Conservation (phyloP, 2,329 filamentous ascomycete species). For the Xylaria sp. region DNA sequence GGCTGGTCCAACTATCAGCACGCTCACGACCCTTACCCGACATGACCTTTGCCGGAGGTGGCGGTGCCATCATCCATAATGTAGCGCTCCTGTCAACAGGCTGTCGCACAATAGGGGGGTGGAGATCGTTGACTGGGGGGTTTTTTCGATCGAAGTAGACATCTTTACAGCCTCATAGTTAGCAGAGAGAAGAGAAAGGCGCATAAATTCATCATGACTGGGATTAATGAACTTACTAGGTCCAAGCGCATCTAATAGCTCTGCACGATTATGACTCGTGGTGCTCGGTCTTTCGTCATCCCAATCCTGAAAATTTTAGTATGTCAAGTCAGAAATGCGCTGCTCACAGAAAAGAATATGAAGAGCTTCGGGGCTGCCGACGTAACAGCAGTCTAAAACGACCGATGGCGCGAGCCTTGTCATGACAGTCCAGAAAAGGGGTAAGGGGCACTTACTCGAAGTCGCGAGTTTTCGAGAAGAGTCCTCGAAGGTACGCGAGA, state of each 20-base stretch:
- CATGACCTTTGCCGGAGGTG: conserved; percentile 87
- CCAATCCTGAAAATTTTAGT: conserved; percentile 57
- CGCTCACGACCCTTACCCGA: conserved; percentile 69
- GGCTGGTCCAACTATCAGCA: conserved; percentile 47
- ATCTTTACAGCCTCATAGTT: conserved; percentile 46
- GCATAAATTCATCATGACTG: conserved; percentile 36
- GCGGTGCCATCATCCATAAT: conserved; percentile 89
- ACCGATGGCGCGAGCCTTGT: not conserved
- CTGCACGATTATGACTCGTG: not conserved
- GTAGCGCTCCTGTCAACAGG: conserved; percentile 67
- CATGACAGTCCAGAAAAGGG: not conserved
- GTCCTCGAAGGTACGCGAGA: not conserved
- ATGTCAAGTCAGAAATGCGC: not conserved
- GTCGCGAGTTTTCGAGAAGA: conserved; percentile 64
- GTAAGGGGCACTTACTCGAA: conserved; percentile 33
- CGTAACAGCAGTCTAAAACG: not conserved
- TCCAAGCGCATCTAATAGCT: conserved; percentile 52
- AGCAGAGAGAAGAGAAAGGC: conserved; percentile 42
- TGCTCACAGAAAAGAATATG: not conserved
- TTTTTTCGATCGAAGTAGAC: conserved; percentile 58
- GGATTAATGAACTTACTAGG: conserved; percentile 48
- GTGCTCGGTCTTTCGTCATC: conserved; percentile 57
- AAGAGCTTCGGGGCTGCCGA: not conserved
- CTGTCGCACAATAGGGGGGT: conserved; percentile 77
- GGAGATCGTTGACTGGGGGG: conserved; percentile 78